These are phyloP conservation scores for Tephrocybe sp. DNA, from an alignment of 768 basidiomycete species.

Conservation along the genomic window DNA sequence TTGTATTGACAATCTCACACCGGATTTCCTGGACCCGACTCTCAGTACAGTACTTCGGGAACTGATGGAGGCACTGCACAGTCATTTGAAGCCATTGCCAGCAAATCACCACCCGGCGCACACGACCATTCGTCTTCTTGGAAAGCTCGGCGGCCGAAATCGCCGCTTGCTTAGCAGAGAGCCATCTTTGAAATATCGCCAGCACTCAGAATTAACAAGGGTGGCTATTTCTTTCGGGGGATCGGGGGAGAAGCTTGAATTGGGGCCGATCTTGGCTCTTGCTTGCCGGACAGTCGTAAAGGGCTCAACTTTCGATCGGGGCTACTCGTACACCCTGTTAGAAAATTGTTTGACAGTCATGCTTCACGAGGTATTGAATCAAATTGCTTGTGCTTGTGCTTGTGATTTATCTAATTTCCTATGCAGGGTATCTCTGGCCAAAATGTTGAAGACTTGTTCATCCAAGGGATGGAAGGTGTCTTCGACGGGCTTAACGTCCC, in stretches of 20 bases:
- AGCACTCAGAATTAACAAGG: slow-evolving; percentile 70
- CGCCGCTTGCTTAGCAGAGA: slow-evolving; percentile 82
- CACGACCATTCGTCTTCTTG: slow-evolving; percentile 93
- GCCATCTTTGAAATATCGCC: slow-evolving; percentile 68
- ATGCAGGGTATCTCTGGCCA: slow-evolving; percentile 71
- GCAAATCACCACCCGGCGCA: slow-evolving; percentile 88
- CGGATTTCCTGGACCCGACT: slow-evolving; percentile 96
- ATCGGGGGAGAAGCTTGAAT: slow-evolving; percentile 58
- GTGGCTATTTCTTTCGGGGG: slow-evolving; percentile 76
- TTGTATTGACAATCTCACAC: slow-evolving; percentile 98
- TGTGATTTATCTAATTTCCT: not conserved
- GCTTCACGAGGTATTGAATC: slow-evolving; percentile 64
- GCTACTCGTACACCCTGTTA: slow-evolving; percentile 65
- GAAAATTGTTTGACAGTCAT: slow-evolving; percentile 72
- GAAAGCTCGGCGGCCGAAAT: slow-evolving; percentile 95
- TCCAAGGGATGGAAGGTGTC: slow-evolving; percentile 68
- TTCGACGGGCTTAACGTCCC: slow-evolving; percentile 73
- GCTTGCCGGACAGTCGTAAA: slow-evolving; percentile 65
- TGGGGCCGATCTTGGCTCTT: slow-evolving; percentile 64
- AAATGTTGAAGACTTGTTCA: slow-evolving; percentile 75
- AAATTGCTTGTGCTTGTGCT: slow-evolving; percentile 1
- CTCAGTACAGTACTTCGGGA: slow-evolving; percentile 90
- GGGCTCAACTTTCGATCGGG: slow-evolving; percentile 47
- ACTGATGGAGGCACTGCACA: slow-evolving; percentile 92
- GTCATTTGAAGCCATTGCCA: slow-evolving; percentile 87